Base-by-base conservation (phyloP, 1,284 basidiomycete species). In the Kwoniella shivajii region DNA sequence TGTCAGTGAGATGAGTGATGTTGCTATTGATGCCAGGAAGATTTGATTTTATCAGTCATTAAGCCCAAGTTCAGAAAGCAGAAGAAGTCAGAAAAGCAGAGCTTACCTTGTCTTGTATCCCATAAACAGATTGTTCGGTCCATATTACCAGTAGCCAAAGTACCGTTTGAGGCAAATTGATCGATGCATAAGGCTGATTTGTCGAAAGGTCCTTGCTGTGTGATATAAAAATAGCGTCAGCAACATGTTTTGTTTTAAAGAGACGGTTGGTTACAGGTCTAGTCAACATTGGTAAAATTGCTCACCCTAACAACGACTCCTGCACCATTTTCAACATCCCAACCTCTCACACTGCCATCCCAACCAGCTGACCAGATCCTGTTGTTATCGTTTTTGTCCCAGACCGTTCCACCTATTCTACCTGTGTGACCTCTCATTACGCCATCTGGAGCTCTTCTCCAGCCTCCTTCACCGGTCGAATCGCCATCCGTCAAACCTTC, bases 41-140 rank as follows among this genome's bases (percentile, higher is more conserved):
- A 22, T 46, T 30, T 16, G 41, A 30, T n/a, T n/a, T n/a, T n/a
- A n/a, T n/a, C n/a, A n/a, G n/a, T n/a, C n/a, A n/a, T n/a, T n/a
- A n/a, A n/a, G n/a, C n/a, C n/a, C n/a, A n/a, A n/a, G n/a, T n/a
- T n/a, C n/a, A n/a, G n/a, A n/a, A n/a, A n/a, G n/a, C n/a, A n/a
- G n/a, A n/a, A n/a, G n/a, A n/a, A n/a, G n/a, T n/a, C n/a, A n/a
- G n/a, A n/a, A n/a, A n/a, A n/a, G n/a, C n/a, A n/a, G n/a, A n/a
- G 63, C 67, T 47, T 56, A 69, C 77, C 72, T 57, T 78, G 75
- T 56, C 81, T 72, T 30, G 78, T 75, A 66, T 82, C 81, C 79
- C 80, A 82, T 30, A 82, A 66, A 51, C 73, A 80, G 50, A 82
- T 72, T 13, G 77, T 79, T 49, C 81, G 70, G 65, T 82, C 81